These are phyloP conservation scores for Phascolomyces articulosus DNA, from an alignment of 371 early-diverging fungal genomes.

Conservation along the genomic window DNA sequence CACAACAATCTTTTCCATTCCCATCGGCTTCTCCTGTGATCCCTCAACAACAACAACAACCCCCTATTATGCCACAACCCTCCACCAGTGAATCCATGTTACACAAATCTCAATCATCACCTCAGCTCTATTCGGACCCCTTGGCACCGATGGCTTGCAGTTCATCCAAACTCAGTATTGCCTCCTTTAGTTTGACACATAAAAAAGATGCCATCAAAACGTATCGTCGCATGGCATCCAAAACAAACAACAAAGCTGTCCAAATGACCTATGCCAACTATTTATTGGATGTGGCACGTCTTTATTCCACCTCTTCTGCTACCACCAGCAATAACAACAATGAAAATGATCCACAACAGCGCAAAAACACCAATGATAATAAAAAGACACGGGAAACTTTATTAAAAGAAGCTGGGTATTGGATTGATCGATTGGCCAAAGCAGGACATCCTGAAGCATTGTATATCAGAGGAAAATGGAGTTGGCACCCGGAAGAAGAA, in stretches of 20 bases:
- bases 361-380: neutral
- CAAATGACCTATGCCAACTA: conserved; percentile 80
- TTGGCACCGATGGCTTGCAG: neutral
- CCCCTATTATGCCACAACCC: neutral
- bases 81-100: neutral
- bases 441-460: conserved; percentile 70
- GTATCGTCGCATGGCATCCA: conserved; percentile 78
- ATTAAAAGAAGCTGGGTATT: conserved; percentile 68
- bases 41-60: conserved; percentile 9
- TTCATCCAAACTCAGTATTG: conserved; percentile 19
- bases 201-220: conserved; percentile 46
- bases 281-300: conserved; percentile 52
- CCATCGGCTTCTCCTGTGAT: neutral
- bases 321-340: conserved; percentile 5
- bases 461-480: conserved; percentile 74
- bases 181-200: conserved; percentile 28
- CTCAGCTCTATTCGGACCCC: neutral
- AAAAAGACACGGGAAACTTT: conserved; percentile 26
- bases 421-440: conserved; percentile 74
- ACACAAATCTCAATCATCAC: conserved; percentile 15
- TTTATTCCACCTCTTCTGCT: neutral
- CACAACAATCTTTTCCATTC: conserved; percentile 8
- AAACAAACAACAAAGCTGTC: conserved; percentile 69
- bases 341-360: neutral
- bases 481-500: conserved; percentile 26